Conservation (phyloP, 1,284 basidiomycete genomes). For the Ustilago trichophora region DNA sequence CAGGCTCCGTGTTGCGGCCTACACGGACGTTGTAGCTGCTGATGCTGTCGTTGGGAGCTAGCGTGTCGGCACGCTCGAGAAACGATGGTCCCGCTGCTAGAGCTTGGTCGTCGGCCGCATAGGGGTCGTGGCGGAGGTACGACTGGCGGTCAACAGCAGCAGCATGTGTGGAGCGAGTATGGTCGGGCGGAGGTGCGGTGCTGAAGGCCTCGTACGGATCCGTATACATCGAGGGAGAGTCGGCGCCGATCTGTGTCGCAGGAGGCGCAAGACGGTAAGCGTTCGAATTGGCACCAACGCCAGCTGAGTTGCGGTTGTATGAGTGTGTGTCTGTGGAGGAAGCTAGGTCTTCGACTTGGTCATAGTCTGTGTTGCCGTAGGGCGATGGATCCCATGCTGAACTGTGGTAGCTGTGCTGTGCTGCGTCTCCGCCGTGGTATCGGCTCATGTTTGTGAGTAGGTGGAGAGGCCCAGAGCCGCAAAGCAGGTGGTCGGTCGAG, state of each 20-base stretch:
- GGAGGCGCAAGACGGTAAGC: constrained; percentile 32
- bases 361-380: constrained; percentile 26
- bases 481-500: too few species aligned
- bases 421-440: constrained; percentile 22
- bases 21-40: constrained; percentile 51
- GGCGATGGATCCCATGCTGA: constrained; percentile 39
- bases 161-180: neutral
- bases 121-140: constrained; percentile 38
- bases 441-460: constrained; percentile 36
- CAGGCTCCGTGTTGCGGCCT: constrained; percentile 21
- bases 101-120: constrained; percentile 20
- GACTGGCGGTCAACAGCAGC: constrained; percentile 2
- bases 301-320: constrained; percentile 24
- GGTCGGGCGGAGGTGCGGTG: constrained; percentile 14
- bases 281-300: constrained; percentile 34
- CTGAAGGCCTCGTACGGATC: constrained; percentile 50
- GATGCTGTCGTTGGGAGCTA: constrained; percentile 51
- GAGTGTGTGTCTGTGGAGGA: neutral
- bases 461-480: too few species aligned
- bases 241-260: constrained; percentile 17
- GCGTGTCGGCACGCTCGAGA: constrained; percentile 41
- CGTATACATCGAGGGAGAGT: constrained; percentile 54
- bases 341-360: constrained; percentile 16
- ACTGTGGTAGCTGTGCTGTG: constrained; percentile 35
- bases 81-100: constrained; percentile 12